Percentiles rank a stretch among this genome's conserved stretches.
Conservation (phyloP, 2,329 filamentous ascomycete genomes). For the Lecanicillium sp. region DNA sequence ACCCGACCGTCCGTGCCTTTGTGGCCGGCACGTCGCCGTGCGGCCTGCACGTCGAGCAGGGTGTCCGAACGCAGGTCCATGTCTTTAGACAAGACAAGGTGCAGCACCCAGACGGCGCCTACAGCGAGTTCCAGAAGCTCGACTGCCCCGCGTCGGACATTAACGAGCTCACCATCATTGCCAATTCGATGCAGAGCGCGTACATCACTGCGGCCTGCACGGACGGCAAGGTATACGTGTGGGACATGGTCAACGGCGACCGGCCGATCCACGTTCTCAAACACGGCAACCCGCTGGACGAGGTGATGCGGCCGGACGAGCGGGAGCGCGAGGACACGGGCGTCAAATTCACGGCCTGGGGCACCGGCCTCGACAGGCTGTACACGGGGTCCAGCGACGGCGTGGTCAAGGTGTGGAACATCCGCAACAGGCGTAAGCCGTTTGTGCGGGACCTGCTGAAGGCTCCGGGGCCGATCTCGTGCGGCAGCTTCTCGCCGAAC, state of each 20-base stretch:
- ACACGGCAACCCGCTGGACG: slow-evolving; percentile 42
- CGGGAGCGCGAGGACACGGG: slow-evolving; percentile 53
- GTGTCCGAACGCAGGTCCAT: slow-evolving; percentile 51
- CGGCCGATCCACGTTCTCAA: slow-evolving; percentile 48
- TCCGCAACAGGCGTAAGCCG: slow-evolving; percentile 38
- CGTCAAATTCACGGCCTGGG: slow-evolving; percentile 60
- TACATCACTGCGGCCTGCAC: slow-evolving; percentile 59
- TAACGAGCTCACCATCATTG: slow-evolving; percentile 55
- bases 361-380: slow-evolving; percentile 47
- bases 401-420: slow-evolving; percentile 57
- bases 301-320: slow-evolving; percentile 31
- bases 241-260: slow-evolving; percentile 54
- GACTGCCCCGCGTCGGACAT: slow-evolving; percentile 57
- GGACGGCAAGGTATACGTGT: slow-evolving; percentile 56
- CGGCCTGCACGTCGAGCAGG: slow-evolving; percentile 37
- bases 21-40: slow-evolving; percentile 52
- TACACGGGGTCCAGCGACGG: slow-evolving; percentile 62
- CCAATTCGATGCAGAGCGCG: slow-evolving; percentile 43
- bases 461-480: slow-evolving; percentile 50
- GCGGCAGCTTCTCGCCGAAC: slow-evolving; percentile 53
- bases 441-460: slow-evolving; percentile 49
- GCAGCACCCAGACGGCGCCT: slow-evolving; percentile 24
- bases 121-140: slow-evolving; percentile 44
- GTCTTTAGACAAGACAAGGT: slow-evolving; percentile 37
- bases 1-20: slow-evolving; percentile 48